These are phyloP conservation scores for Sporothrix curviconia DNA, from an alignment of 2,329 filamentous ascomycete species.

Conservation along the genomic window DNA sequence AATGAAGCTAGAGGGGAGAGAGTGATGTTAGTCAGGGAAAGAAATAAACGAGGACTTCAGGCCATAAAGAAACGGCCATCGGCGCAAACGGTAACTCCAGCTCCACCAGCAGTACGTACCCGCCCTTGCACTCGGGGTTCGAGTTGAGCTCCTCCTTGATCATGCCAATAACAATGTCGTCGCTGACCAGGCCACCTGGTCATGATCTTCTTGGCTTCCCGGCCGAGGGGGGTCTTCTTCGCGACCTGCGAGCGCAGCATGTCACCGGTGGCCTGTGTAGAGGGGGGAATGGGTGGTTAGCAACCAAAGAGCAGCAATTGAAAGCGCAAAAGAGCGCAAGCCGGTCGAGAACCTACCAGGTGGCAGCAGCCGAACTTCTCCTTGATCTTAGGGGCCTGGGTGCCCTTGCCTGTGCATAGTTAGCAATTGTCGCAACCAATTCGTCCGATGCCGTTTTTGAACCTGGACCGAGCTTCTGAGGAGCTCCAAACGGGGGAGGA, in stretches of 20 bases:
- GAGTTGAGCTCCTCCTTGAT: slow-evolving; percentile 94
- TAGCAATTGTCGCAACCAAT: slow-evolving; percentile 9
- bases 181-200: slow-evolving; percentile 91
- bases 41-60: neutral
- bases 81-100: too few species aligned
- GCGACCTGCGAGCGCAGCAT: slow-evolving; percentile 98
- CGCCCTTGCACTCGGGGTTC: slow-evolving; percentile 94
- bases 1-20: slow-evolving; percentile 65
- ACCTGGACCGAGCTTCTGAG: neutral
- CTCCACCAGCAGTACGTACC: slow-evolving; percentile 55
- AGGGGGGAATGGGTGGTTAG: slow-evolving; percentile 1
- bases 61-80: slow-evolving; percentile 26
- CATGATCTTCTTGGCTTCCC: slow-evolving; percentile 99
- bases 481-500: slow-evolving; percentile 1
- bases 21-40: neutral
- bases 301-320: neutral
- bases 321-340: slow-evolving; percentile 29
- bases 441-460: slow-evolving; percentile 22
- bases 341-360: slow-evolving; percentile 55
- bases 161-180: slow-evolving; percentile 99
- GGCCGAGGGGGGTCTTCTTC: slow-evolving; percentile 89
- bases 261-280: slow-evolving; percentile 80
- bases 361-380: slow-evolving; percentile 97
- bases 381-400: slow-evolving; percentile 95
- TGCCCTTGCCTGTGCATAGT: slow-evolving; percentile 75